phyloP scores from a whole-genome alignment of 192 early-diverging fungal species.

The Kickxella alabastrina region DNA sequence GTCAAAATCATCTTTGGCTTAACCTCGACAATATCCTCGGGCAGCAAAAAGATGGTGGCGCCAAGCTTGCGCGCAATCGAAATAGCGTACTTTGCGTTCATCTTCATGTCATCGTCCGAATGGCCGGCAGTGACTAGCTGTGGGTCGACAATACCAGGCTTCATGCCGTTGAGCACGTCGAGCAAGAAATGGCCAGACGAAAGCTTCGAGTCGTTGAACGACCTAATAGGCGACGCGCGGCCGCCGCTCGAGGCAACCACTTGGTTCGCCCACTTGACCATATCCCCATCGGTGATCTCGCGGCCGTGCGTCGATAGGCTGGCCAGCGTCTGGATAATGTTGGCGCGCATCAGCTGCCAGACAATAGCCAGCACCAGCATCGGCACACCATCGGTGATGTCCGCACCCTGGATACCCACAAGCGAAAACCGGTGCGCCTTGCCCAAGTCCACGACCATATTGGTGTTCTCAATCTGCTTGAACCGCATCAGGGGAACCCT shows the following conservation, averaged over 20 bases:
- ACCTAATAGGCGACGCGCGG: conserved; percentile 60
- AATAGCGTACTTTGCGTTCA: conserved; percentile 96
- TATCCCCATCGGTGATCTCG: conserved; percentile 88
- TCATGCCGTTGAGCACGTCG: conserved; percentile 90
- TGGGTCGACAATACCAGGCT: conserved; percentile 89
- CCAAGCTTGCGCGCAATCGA: conserved; percentile 98
- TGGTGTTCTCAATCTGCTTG: conserved; percentile 98
- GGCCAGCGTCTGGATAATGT: conserved; percentile 91
- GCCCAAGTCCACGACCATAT: conserved; percentile 85
- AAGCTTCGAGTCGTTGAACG: conserved; percentile 83
- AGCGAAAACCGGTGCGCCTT: conserved; percentile 84
- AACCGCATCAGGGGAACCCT: conserved; percentile 73
- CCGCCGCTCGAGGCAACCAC: conserved; percentile 57
- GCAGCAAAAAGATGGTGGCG: conserved; percentile 96
- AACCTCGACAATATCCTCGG: conserved; percentile 98
- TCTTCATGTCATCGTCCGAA: conserved; percentile 77
- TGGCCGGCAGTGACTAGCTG: conserved; percentile 69
- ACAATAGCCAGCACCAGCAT: conserved; percentile 88
- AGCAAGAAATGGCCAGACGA: conserved; percentile 80
- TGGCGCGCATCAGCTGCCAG: conserved; percentile 99
- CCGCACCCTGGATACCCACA: conserved; percentile 92
- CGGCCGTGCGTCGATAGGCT: conserved; percentile 75
- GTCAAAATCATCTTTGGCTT: conserved; percentile 96
- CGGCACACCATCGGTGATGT: conserved; percentile 87
- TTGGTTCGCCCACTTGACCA: conserved; percentile 94